These are phyloP conservation scores for Skeletonema costatum DNA, from an alignment of 108 stramenopile genomes.

Conservation along the genomic window DNA sequence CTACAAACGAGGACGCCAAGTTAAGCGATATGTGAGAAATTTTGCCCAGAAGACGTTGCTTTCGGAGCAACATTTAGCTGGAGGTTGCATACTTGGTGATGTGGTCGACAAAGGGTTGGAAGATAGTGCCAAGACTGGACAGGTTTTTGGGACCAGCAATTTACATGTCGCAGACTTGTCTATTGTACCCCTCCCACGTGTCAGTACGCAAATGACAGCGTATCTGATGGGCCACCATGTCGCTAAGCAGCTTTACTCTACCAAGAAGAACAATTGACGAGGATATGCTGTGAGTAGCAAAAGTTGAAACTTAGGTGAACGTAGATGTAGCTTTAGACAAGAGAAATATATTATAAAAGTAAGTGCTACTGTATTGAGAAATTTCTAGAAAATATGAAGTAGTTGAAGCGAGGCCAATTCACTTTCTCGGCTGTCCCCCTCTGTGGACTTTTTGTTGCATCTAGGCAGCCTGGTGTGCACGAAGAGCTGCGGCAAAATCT, in stretches of 20 bases:
- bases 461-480: no score
- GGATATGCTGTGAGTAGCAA: background rate
- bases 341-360: no score
- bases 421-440: no score
- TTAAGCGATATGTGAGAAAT: background rate
- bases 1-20: background rate
- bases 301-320: no score
- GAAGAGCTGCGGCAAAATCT: no score
- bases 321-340: no score
- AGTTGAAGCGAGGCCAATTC: no score
- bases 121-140: background rate
- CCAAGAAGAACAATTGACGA: constrained; percentile 1
- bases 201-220: constrained; percentile 44
- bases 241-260: constrained; percentile 28
- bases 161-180: background rate
- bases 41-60: background rate
- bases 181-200: constrained; percentile 13
- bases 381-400: no score
- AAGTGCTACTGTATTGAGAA: no score
- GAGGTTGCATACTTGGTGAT: background rate
- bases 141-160: background rate
- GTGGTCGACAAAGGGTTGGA: background rate
- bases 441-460: no score
- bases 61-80: background rate
- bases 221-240: constrained; percentile 36